phyloP scores from a whole-genome alignment of 106 monocot species.

The Phalaenopsis aphrodite region DNA sequence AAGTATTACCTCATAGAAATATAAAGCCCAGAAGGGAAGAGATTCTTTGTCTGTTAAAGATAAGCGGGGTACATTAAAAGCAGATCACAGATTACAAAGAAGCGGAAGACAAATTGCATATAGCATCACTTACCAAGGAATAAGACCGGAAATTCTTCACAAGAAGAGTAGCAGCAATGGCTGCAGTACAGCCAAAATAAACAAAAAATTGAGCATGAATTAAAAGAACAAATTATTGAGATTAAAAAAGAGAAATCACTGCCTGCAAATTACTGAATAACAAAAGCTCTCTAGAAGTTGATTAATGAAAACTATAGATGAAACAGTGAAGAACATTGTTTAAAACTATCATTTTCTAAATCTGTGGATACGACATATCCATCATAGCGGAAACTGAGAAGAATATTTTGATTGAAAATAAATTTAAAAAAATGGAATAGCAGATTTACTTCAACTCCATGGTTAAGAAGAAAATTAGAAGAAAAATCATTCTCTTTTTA shows the following conservation, averaged over 20 bases:
- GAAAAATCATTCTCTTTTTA: background rate
- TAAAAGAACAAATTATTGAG: background rate
- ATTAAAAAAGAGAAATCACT: background rate
- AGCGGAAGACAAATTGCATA: background rate
- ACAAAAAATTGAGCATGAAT: background rate
- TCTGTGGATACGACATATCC: background rate
- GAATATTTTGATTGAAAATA: background rate
- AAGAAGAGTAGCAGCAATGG: slow-evolving; percentile 22
- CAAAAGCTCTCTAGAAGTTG: background rate
- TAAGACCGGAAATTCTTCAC: slow-evolving; percentile 25
- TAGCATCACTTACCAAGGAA: slow-evolving; percentile 19
- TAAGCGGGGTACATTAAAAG: background rate
- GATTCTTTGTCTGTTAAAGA: slow-evolving; percentile 24
- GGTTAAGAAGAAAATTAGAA: background rate
- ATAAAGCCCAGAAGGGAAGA: slow-evolving; percentile 27
- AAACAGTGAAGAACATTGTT: background rate
- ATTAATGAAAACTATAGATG: background rate
- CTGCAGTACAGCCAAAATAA: slow-evolving; percentile 6
- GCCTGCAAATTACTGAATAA: background rate
- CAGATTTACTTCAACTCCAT: background rate
- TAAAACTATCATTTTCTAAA: background rate
- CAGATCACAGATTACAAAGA: background rate
- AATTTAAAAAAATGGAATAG: background rate
- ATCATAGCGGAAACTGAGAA: background rate
- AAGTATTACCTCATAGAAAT: slow-evolving; percentile 21